phyloP scores from a whole-genome alignment of 805 yeast genomes.

The Candida dendrica region DNA sequence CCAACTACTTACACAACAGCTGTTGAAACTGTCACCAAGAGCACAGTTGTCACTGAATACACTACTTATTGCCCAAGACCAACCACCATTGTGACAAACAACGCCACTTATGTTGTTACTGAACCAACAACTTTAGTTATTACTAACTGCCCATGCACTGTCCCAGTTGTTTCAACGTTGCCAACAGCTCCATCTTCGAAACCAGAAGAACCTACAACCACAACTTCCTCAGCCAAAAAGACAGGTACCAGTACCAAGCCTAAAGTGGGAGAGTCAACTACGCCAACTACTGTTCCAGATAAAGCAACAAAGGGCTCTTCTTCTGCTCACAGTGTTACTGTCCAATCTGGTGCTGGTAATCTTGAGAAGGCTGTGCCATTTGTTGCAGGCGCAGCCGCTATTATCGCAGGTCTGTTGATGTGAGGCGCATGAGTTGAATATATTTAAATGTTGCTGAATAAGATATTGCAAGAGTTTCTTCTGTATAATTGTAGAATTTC shows the following conservation, averaged over 20 bases:
- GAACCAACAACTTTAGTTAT: conserved; percentile 74
- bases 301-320: background rate
- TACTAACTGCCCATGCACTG: conserved; percentile 83
- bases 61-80: conserved; percentile 81
- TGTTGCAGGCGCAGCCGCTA: conserved; percentile 38
- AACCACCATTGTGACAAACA: conserved; percentile 56
- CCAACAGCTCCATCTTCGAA: too few relatives aligned
- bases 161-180: conserved; percentile 24
- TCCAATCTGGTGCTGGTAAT: conserved; percentile 10
- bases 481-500: too few relatives aligned
- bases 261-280: too few relatives aligned
- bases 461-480: too few relatives aligned
- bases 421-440: too few relatives aligned
- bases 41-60: conserved; percentile 29
- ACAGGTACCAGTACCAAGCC: too few relatives aligned
- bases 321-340: conserved; percentile 2
- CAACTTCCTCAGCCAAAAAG: conserved; percentile 10
- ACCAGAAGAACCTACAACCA: conserved; percentile 9
- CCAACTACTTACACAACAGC: conserved; percentile 22
- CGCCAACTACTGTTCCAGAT: too few relatives aligned
- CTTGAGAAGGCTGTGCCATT: conserved; percentile 32
- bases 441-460: too few relatives aligned
- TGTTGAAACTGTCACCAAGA: conserved; percentile 2
- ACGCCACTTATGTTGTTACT: conserved; percentile 65
- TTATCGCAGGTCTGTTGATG: conserved; percentile 18